phyloP scores from a whole-genome alignment of 768 basidiomycete species.

The Pholiota conissans region DNA sequence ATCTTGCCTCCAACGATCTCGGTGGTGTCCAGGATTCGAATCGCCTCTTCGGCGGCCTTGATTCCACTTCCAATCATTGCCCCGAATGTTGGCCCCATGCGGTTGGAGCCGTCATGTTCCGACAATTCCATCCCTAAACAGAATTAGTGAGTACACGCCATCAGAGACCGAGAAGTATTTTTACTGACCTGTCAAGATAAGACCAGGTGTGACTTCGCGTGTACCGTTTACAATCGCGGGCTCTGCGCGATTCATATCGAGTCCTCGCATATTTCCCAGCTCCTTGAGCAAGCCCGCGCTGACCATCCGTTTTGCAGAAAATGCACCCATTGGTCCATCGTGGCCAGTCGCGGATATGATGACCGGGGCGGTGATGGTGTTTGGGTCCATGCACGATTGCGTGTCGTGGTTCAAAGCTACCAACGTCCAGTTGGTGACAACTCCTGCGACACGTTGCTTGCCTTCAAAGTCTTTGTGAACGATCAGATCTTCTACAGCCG shows the following conservation, averaged over 20 bases:
- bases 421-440: conserved; percentile 54
- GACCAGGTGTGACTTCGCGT: conserved; percentile 73
- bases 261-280: conserved; percentile 76
- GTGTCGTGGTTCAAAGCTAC: conserved; percentile 67
- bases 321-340: conserved; percentile 80
- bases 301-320: conserved; percentile 77
- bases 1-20: conserved; percentile 57
- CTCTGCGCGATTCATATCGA: conserved; percentile 84
- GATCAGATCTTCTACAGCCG: conserved; percentile 80
- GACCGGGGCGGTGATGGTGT: conserved; percentile 79
- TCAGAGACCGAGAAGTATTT: neutral
- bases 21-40: conserved; percentile 48
- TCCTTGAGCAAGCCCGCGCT: conserved; percentile 73
- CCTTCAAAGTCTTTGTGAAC: conserved; percentile 57
- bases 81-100: conserved; percentile 80
- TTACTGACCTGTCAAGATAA: conserved; percentile 68
- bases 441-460: conserved; percentile 50
- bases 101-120: conserved; percentile 77
- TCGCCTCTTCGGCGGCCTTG: conserved; percentile 68
- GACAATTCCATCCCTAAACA: conserved; percentile 75
- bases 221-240: conserved; percentile 79
- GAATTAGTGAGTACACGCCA: conserved; percentile 3
- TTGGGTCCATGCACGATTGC: conserved; percentile 78
- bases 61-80: conserved; percentile 80
- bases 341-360: conserved; percentile 74